Percentiles rank a stretch among this genome's conserved stretches.
Conservation (phyloP, 306 rosid species). For the Fragaria vesca region DNA sequence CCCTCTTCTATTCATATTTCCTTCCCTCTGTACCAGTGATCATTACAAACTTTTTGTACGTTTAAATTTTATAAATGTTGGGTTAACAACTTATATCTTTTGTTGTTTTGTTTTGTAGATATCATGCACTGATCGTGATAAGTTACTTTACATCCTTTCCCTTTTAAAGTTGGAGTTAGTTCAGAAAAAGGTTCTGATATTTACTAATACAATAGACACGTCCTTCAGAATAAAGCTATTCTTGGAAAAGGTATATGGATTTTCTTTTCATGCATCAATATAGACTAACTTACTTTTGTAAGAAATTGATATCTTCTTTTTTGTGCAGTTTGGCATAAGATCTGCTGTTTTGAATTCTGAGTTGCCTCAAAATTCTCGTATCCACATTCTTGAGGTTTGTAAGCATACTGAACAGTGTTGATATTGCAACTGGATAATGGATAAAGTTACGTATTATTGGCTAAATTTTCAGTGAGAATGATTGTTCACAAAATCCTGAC, state of each 20-base stretch:
- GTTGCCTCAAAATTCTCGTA: conserved; percentile 97
- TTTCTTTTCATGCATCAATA: conserved; percentile 20
- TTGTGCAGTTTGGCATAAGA: conserved; percentile 79
- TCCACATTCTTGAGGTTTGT: conserved; percentile 91
- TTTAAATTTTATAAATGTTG: not conserved
- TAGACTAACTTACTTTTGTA: not conserved
- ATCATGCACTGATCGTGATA: conserved; percentile 62
- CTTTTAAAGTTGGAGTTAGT: conserved; percentile 88
- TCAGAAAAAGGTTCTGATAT: conserved; percentile 85
- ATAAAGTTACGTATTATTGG: not conserved
- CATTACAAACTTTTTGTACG: not conserved
- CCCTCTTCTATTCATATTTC: not conserved
- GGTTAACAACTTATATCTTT: conserved; percentile 11
- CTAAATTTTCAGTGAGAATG: conserved; percentile 17
- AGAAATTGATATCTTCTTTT: not conserved
- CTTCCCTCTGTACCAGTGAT: not conserved
- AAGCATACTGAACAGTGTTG: conserved; percentile 13
- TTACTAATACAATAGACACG: conserved; percentile 78
- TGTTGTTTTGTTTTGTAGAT: conserved; percentile 50
- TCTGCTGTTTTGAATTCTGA: conserved; percentile 95
- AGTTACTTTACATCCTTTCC: conserved; percentile 72
- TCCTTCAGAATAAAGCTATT: conserved; percentile 79
- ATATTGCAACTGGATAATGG: not conserved
- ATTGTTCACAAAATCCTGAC: conserved; percentile 2
- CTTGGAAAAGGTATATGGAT: conserved; percentile 72